Conservation (phyloP, 164 flowering plant genomes). For the Cinnamomum micranthum region DNA sequence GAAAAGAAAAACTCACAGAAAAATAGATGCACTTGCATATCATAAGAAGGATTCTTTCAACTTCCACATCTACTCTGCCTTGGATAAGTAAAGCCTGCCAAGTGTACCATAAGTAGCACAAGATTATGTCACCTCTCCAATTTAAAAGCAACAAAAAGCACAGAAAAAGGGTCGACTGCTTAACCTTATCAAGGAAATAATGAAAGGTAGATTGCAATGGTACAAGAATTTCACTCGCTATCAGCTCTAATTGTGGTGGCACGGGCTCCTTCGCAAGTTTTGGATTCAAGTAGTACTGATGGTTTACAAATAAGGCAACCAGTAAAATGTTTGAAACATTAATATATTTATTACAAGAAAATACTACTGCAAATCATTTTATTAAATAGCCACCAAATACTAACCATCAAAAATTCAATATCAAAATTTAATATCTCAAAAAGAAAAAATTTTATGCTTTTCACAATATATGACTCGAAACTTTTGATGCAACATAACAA, state of each 20-base stretch:
- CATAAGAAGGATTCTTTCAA: slow-evolving; percentile 50
- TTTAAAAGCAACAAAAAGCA: background rate
- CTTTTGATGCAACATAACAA: background rate
- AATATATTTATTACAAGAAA: slow-evolving; percentile 3
- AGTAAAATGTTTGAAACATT: background rate
- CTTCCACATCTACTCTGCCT: slow-evolving; percentile 30
- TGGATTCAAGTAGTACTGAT: slow-evolving; percentile 79
- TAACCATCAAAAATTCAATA: background rate
- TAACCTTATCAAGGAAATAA: slow-evolving; percentile 52
- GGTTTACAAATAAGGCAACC: background rate
- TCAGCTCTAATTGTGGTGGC: slow-evolving; percentile 65
- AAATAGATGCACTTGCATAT: slow-evolving; percentile 73
- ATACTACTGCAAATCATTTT: background rate
- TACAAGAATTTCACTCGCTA: slow-evolving; percentile 56
- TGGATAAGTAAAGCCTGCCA: slow-evolving; percentile 37
- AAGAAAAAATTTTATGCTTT: background rate
- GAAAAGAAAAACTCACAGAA: slow-evolving; percentile 46
- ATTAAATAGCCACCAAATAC: background rate
- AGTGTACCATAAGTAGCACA: slow-evolving; percentile 11
- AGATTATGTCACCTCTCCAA: slow-evolving; percentile 2
- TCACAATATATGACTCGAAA: background rate
- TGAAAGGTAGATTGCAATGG: slow-evolving; percentile 55
- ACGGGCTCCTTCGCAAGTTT: slow-evolving; percentile 77
- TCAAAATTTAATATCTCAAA: background rate
- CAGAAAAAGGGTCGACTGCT: background rate